Conservation (phyloP, 179 eudicot species). For the Heliamphora pulchella region DNA sequence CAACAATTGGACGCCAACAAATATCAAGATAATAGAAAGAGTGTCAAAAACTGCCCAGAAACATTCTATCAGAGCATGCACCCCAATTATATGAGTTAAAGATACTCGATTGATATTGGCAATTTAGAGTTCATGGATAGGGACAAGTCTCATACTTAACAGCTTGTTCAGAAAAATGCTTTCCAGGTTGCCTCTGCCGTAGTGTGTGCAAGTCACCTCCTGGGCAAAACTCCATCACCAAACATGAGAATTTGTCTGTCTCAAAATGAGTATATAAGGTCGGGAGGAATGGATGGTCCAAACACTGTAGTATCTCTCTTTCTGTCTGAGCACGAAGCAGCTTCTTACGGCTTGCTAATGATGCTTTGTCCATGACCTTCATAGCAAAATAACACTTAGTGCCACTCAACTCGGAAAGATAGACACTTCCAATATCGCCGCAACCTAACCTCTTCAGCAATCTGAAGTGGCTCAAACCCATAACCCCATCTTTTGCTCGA, state of each 20-base stretch:
- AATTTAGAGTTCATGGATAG: not conserved
- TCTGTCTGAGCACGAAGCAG: constrained; percentile 85
- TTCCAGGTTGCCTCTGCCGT: constrained; percentile 85
- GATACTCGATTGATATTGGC: not conserved
- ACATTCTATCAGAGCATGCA: constrained; percentile 6
- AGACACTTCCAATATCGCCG: constrained; percentile 91
- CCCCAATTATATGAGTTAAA: not conserved
- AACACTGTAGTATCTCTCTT: constrained; percentile 74
- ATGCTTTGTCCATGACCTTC: constrained; percentile 91
- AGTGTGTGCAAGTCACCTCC: constrained; percentile 89
- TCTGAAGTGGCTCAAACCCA: constrained; percentile 76
- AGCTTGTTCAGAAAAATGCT: constrained; percentile 80
- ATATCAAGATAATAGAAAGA: not conserved
- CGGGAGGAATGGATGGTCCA: constrained; percentile 90
- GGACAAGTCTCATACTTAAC: constrained; percentile 56
- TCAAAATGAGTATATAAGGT: constrained; percentile 73
- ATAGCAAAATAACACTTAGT: constrained; percentile 85
- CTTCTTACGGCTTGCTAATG: constrained; percentile 85
- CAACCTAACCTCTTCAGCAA: constrained; percentile 83
- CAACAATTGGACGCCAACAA: not conserved
- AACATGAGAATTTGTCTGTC: constrained; percentile 79
- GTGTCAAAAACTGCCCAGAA: not conserved
- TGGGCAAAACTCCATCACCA: constrained; percentile 93
- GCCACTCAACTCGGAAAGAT: constrained; percentile 73
- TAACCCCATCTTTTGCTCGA: constrained; percentile 57